These are phyloP conservation scores for Areca catechu DNA, from an alignment of 176 grass and related monocot genomes.

Conservation along the genomic window DNA sequence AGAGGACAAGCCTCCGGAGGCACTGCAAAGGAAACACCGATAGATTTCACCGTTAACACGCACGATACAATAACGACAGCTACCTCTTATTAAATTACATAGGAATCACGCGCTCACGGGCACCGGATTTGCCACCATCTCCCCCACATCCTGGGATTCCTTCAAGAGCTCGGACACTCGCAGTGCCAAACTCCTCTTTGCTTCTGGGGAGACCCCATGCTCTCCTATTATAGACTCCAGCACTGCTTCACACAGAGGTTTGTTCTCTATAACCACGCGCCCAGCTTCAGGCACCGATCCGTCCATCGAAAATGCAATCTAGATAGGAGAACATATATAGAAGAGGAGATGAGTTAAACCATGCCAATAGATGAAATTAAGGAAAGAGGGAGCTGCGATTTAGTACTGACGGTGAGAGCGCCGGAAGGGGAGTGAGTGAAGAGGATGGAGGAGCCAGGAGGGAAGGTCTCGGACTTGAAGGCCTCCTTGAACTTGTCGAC, in stretches of 20 bases:
- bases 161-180: constrained; percentile 50
- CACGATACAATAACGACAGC: too few relatives aligned
- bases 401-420: constrained; percentile 39
- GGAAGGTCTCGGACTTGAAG: constrained; percentile 52
- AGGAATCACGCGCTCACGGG: background rate
- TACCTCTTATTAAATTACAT: too few relatives aligned
- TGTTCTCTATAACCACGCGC: constrained; percentile 45
- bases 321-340: too few relatives aligned
- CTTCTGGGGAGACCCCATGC: constrained; percentile 53
- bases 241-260: constrained; percentile 42
- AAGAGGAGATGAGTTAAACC: too few relatives aligned
- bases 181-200: constrained; percentile 66
- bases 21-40: too few relatives aligned
- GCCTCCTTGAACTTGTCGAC: constrained; percentile 58
- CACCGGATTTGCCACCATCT: constrained; percentile 9
- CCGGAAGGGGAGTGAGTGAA: constrained; percentile 63
- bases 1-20: too few relatives aligned
- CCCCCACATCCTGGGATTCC: background rate
- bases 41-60: too few relatives aligned
- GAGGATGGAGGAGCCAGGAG: constrained; percentile 74
- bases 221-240: constrained; percentile 87
- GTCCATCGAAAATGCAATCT: constrained; percentile 71
- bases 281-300: constrained; percentile 29
- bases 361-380: background rate
- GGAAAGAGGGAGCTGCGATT: background rate